phyloP scores from a whole-genome alignment of 2,329 filamentous ascomycete species.

The Penicillium hordei region DNA sequence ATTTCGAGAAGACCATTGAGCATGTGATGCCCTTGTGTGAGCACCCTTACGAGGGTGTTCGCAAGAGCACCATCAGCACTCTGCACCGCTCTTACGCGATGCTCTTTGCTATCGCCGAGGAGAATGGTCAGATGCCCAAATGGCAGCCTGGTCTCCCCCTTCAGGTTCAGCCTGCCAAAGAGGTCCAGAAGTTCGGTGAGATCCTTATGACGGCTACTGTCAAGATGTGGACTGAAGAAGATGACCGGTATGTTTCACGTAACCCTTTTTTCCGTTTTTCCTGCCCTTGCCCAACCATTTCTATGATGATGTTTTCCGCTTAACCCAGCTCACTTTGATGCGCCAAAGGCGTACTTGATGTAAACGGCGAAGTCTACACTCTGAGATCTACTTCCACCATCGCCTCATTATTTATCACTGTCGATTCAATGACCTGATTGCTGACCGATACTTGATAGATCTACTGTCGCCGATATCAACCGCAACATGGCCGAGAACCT shows the following conservation, averaged over 20 bases:
- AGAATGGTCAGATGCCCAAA: constrained; percentile 71
- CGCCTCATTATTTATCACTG: constrained; percentile 16
- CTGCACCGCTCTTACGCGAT: constrained; percentile 92
- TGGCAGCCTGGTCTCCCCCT: constrained; percentile 87
- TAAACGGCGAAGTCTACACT: constrained; percentile 67
- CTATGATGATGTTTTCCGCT: constrained; percentile 84
- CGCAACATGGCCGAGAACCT: constrained; percentile 87
- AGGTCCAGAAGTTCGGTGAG: constrained; percentile 81
- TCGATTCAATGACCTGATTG: constrained; percentile 17
- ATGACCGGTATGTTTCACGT: constrained; percentile 75
- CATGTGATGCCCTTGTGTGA: constrained; percentile 77
- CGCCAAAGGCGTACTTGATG: constrained; percentile 79
- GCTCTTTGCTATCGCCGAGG: constrained; percentile 83
- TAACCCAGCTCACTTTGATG: constrained; percentile 99
- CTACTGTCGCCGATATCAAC: constrained; percentile 92
- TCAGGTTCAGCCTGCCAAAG: constrained; percentile 72
- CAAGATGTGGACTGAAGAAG: constrained; percentile 82
- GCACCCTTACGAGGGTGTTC: constrained; percentile 88
- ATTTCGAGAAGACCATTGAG: constrained; percentile 85
- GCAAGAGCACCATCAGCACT: constrained; percentile 86
- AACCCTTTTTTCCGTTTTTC: constrained; percentile 19
- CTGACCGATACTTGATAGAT: constrained; percentile 55
- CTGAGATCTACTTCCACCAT: constrained; percentile 40
- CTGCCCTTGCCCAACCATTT: constrained; percentile 24
- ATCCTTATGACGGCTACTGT: constrained; percentile 82